Conservation (phyloP, 2,329 filamentous ascomycete species). For the Neopestalotiopsis clavispora region DNA sequence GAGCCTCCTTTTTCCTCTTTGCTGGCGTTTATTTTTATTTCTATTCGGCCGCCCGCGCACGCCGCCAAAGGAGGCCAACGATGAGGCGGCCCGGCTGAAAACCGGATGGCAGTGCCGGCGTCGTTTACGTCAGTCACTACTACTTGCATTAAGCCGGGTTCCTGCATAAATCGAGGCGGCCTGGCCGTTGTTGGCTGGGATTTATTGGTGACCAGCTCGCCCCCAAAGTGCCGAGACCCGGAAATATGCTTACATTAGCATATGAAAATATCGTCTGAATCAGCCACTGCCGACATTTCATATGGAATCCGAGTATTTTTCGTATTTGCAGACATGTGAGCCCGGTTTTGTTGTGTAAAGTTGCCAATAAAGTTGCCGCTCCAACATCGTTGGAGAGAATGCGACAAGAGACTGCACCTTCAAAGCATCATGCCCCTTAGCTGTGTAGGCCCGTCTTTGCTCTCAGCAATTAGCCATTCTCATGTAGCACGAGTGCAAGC, state of each 20-base stretch:
- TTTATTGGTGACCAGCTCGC: background rate
- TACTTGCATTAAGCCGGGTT: background rate
- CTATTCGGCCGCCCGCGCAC: background rate
- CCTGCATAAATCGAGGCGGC: background rate
- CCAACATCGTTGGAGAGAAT: too few relatives aligned
- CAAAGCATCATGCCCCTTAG: too few relatives aligned
- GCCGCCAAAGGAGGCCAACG: background rate
- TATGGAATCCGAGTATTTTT: too few relatives aligned
- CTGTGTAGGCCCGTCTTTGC: too few relatives aligned
- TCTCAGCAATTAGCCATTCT: too few relatives aligned
- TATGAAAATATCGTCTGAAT: too few relatives aligned
- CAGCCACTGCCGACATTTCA: too few relatives aligned
- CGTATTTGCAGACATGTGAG: too few relatives aligned
- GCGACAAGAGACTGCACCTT: too few relatives aligned
- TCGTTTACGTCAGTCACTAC: background rate
- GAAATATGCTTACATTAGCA: background rate
- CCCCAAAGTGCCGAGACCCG: background rate
- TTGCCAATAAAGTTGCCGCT: too few relatives aligned
- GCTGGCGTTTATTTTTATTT: background rate
- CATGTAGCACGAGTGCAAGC: too few relatives aligned
- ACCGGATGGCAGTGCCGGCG: background rate
- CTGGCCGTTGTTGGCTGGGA: background rate
- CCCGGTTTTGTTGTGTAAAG: too few relatives aligned
- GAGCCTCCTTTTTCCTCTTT: background rate
- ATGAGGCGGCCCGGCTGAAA: background rate